A percentile compares a stretch with the other conserved stretches of the same genome.
These are phyloP conservation scores for Bidens hawaiensis DNA, from an alignment of 140 eudicot genomes.

Conservation along the genomic window DNA sequence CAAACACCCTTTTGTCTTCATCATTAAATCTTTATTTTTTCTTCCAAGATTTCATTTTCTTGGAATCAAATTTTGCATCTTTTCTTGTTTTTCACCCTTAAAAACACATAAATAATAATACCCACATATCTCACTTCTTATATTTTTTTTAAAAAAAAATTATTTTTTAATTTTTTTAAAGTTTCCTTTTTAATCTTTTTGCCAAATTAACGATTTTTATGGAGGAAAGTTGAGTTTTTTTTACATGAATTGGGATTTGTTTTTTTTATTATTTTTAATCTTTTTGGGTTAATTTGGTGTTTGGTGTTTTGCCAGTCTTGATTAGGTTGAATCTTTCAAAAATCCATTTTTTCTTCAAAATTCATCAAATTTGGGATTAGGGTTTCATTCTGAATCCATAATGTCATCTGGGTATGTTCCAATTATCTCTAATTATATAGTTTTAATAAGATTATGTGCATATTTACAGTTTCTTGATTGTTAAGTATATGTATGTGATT, in stretches of 20 bases:
- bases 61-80: constrained; percentile 6
- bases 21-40: background rate
- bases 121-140: constrained; percentile 8
- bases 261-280: constrained; percentile 30
- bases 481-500: constrained; percentile 10
- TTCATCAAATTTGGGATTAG: constrained; percentile 22
- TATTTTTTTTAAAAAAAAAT: background rate
- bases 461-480: constrained; percentile 18
- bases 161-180: background rate
- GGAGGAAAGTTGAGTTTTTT: constrained; percentile 17
- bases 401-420: constrained; percentile 15
- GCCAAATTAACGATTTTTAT: constrained; percentile 23
- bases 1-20: background rate
- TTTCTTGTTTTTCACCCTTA: constrained; percentile 1
- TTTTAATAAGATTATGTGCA: constrained; percentile 3
- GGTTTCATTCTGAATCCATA: constrained; percentile 22
- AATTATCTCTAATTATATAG: constrained; percentile 12
- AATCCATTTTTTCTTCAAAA: background rate
- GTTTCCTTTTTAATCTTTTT: background rate
- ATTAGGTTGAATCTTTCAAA: constrained; percentile 35
- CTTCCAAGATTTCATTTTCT: no score
- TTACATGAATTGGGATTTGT: constrained; percentile 25
- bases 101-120: constrained; percentile 12
- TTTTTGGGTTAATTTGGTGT: constrained; percentile 35
- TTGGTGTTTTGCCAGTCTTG: constrained; percentile 39